A percentile compares a stretch with the other conserved stretches of the same genome.
These are phyloP conservation scores for Nepenthes alata DNA, from an alignment of 179 eudicot genomes.

Conservation along the genomic window DNA sequence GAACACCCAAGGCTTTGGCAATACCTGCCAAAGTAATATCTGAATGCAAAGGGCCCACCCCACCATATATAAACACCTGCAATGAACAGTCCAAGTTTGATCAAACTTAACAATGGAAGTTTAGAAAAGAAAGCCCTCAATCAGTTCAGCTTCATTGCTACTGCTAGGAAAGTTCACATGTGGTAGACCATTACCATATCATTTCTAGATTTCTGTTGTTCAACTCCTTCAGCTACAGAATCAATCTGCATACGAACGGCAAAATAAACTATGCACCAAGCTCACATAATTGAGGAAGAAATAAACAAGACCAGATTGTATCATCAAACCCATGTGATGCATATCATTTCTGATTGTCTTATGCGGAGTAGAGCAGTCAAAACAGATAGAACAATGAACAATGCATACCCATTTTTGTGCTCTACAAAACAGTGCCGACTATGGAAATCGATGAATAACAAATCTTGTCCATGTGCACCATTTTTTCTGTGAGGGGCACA, in stretches of 20 bases:
- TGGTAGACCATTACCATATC: slow-evolving; percentile 58
- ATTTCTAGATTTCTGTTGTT: slow-evolving; percentile 49
- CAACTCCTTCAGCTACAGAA: slow-evolving; percentile 91
- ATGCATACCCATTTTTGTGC: no score
- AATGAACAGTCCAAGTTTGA: slow-evolving; percentile 12
- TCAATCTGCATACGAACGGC: slow-evolving; percentile 46
- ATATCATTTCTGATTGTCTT: no score
- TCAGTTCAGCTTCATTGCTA: background rate
- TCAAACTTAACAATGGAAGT: background rate
- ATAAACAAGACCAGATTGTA: no score
- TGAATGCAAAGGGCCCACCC: slow-evolving; percentile 84
- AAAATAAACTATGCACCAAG: no score
- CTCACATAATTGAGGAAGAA: no score
- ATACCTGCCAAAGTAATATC: slow-evolving; percentile 85
- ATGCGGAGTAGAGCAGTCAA: no score
- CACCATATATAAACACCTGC: slow-evolving; percentile 93
- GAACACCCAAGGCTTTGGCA: slow-evolving; percentile 95
- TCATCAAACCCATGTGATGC: no score
- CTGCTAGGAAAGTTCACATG: background rate
- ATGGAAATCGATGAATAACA: no score
- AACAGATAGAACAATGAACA: no score
- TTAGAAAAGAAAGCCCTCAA: background rate
- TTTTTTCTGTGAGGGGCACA: no score
- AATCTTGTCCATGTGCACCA: no score
- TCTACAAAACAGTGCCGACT: background rate